Percentiles rank a stretch among this genome's conserved stretches.
Conservation (phyloP, 1,284 basidiomycete genomes). For the Pseudozyma thailandica region DNA sequence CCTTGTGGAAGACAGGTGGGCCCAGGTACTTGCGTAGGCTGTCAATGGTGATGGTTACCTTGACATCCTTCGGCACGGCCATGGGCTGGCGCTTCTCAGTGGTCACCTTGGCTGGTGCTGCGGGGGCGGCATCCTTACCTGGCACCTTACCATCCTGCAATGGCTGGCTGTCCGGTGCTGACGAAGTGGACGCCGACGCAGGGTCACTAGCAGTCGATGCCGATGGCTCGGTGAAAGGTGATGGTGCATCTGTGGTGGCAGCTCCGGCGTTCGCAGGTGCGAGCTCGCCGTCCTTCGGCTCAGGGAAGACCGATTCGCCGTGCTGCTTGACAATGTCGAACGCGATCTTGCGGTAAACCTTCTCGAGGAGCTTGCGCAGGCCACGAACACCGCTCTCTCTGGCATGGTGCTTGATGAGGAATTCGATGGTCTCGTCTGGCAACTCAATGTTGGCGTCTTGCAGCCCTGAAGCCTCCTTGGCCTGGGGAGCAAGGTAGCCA, state of each 20-base stretch:
- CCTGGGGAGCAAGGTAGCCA: constrained; percentile 91
- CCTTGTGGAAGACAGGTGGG: constrained; percentile 93
- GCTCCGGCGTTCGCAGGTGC: constrained; percentile 50
- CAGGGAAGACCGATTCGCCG: constrained; percentile 87
- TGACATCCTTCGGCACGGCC: constrained; percentile 80
- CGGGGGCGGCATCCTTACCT: constrained; percentile 47
- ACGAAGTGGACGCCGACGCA: constrained; percentile 4
- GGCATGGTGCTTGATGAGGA: constrained; percentile 94
- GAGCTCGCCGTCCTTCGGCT: constrained; percentile 71
- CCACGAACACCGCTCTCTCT: constrained; percentile 82
- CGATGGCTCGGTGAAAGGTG: constrained; percentile 40
- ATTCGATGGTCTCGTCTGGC: constrained; percentile 76
- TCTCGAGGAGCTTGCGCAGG: constrained; percentile 63
- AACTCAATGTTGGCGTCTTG: constrained; percentile 63
- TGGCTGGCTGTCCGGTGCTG: constrained; percentile 33
- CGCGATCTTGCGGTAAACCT: constrained; percentile 98
- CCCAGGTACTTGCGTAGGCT: constrained; percentile 96
- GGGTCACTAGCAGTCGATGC: constrained; percentile 20
- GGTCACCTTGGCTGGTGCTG: constrained; percentile 72
- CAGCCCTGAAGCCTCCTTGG: constrained; percentile 88
- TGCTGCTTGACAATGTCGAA: constrained; percentile 90
- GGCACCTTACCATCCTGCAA: constrained; percentile 44
- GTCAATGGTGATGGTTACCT: constrained; percentile 83
- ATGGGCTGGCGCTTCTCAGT: constrained; percentile 84
- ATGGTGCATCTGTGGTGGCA: constrained; percentile 13